Evolutionary conservation across 1,284 basidiomycete species (phyloP).

Genomic region (Ustilago cynodontis): DNA sequence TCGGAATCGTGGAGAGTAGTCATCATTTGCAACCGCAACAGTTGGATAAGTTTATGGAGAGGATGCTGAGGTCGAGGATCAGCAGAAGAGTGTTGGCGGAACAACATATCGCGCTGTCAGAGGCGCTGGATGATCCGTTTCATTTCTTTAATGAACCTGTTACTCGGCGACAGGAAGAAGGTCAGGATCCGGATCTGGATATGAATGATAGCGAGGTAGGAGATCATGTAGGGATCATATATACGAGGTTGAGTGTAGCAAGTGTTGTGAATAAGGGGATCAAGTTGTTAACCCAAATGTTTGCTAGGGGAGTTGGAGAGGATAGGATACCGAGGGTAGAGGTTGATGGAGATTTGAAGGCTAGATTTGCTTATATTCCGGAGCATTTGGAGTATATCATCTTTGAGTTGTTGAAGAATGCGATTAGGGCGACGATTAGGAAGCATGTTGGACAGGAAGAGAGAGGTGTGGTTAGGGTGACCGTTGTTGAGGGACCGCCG

Average conservation of each 20-base stretch:
- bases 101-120: constrained; percentile 86
- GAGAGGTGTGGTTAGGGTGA: constrained; percentile 48
- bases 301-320: constrained; percentile 73
- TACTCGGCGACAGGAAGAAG: constrained; percentile 6
- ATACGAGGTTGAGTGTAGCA: constrained; percentile 79
- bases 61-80: constrained; percentile 90
- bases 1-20: constrained; percentile 72
- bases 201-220: constrained; percentile 26
- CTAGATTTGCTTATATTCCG: constrained; percentile 84
- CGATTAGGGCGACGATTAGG: constrained; percentile 61
- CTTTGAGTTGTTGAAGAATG: constrained; percentile 89
- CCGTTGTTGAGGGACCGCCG: constrained; percentile 64
- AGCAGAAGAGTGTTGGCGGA: constrained; percentile 88
- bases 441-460: constrained; percentile 37
- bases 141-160: constrained; percentile 58
- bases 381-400: constrained; percentile 89
- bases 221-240: constrained; percentile 85
- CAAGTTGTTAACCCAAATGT: constrained; percentile 77
- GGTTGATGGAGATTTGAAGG: constrained; percentile 80
- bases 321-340: constrained; percentile 76
- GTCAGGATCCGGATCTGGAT: constrained; percentile 10
- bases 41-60: constrained; percentile 87
- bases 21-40: constrained; percentile 82
- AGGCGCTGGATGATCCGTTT: constrained; percentile 71
- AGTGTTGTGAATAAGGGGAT: constrained; percentile 74